These are phyloP conservation scores for Triangularia verruculosa DNA, from an alignment of 2,329 filamentous ascomycete species.

Conservation along the genomic window DNA sequence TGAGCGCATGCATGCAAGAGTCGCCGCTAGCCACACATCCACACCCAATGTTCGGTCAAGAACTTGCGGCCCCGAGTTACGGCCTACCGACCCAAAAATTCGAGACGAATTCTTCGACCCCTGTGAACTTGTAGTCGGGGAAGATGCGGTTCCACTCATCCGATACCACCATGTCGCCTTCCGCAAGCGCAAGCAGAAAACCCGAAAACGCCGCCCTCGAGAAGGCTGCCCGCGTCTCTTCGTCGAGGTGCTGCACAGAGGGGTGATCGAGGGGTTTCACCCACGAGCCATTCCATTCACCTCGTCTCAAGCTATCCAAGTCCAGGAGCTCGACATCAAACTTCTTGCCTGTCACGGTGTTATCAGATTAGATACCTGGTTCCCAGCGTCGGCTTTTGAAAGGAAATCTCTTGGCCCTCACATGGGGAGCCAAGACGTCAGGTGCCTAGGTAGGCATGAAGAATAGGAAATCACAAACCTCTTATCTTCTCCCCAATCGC, in stretches of 20 bases:
- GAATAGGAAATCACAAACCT: conserved; percentile 28
- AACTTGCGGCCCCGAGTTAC: background rate
- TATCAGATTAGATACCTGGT: background rate
- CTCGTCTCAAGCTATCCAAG: conserved; percentile 31
- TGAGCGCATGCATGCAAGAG: background rate
- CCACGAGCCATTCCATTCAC: conserved; percentile 29
- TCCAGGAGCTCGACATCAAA: conserved; percentile 35
- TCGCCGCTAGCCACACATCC: no score
- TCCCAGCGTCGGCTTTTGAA: no score
- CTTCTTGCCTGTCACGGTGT: conserved; percentile 24
- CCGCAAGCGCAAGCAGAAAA: conserved; percentile 26
- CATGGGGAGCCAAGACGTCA: background rate
- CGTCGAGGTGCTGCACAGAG: conserved; percentile 28
- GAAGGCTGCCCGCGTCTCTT: conserved; percentile 22
- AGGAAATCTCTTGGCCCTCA: background rate
- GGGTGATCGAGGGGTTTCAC: conserved; percentile 29
- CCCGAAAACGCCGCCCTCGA: conserved; percentile 19
- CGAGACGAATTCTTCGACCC: conserved; percentile 31
- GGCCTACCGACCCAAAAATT: conserved; percentile 25
- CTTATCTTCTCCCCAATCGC: conserved; percentile 34
- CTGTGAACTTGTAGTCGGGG: conserved; percentile 35
- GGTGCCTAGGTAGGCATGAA: background rate
- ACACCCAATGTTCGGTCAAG: background rate
- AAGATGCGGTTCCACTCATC: conserved; percentile 38
- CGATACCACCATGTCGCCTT: conserved; percentile 28